A percentile compares a stretch with the other conserved stretches of the same genome.
phyloP scores from a whole-genome alignment of 1,284 basidiomycete species.

The Heliocybe sulcata region DNA sequence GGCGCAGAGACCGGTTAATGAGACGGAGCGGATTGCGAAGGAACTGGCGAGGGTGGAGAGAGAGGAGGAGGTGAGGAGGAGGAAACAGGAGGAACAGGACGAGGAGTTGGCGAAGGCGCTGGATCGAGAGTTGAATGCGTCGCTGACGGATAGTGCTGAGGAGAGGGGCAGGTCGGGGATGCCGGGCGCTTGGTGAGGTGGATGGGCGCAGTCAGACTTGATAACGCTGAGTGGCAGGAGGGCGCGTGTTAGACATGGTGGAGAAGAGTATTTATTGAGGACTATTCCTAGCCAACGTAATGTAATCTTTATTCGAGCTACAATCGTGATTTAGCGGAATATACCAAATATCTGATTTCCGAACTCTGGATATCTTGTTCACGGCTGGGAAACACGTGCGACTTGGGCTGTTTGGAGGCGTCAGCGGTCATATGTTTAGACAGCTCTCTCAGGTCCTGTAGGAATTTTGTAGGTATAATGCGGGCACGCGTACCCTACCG shows the following conservation, averaged over 20 bases:
- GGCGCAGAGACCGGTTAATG: not conserved
- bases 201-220: not conserved
- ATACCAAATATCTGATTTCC: no score
- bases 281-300: not conserved
- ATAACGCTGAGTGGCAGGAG: not conserved
- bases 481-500: no score
- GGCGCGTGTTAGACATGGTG: no score
- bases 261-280: not conserved
- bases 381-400: no score
- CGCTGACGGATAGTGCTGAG: not conserved
- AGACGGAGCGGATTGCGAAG: not conserved
- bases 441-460: no score
- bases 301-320: no score
- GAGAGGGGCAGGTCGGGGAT: not conserved
- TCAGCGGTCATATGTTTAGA: no score
- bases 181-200: not conserved
- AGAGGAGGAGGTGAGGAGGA: not conserved
- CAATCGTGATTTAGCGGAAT: no score
- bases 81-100: constrained; percentile 1
- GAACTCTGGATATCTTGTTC: no score
- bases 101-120: not conserved
- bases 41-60: not conserved
- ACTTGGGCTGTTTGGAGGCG: no score
- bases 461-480: no score
- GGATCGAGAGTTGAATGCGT: not conserved